These are phyloP conservation scores for Nicotiana tabacum DNA, from an alignment of 257 asterid genomes.

Conservation along the genomic window DNA sequence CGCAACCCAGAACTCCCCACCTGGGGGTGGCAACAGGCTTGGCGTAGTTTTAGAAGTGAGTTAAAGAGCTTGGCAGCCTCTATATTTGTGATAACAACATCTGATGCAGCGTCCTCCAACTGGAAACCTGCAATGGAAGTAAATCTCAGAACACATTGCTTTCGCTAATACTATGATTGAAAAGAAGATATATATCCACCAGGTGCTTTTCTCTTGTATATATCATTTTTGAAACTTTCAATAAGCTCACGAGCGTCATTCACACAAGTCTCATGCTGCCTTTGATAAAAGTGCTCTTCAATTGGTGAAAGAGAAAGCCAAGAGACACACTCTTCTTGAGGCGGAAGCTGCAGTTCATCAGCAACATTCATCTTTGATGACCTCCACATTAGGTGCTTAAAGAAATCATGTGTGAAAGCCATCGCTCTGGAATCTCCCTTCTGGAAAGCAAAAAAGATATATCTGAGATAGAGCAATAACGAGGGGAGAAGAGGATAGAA, in stretches of 20 bases:
- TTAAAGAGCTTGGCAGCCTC: constrained; percentile 91
- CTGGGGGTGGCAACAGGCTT: constrained; percentile 99
- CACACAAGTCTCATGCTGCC: constrained; percentile 92
- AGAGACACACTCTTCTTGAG: constrained; percentile 82
- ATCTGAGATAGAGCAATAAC: not conserved
- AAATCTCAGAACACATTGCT: not conserved
- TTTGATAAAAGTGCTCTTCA: constrained; percentile 89
- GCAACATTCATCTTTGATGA: constrained; percentile 77
- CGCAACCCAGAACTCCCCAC: constrained; percentile 98
- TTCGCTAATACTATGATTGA: not conserved
- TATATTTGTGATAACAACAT: constrained; percentile 53
- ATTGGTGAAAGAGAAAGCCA: constrained; percentile 87
- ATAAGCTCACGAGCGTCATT: constrained; percentile 86
- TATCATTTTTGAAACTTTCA: constrained; percentile 57
- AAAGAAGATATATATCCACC: constrained; percentile 35
- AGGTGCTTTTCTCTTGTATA: constrained; percentile 36
- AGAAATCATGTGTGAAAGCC: constrained; percentile 58
- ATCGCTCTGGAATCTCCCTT: constrained; percentile 84
- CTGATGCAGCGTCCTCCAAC: constrained; percentile 36
- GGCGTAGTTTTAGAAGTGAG: constrained; percentile 98
- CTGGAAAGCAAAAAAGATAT: constrained; percentile 33
- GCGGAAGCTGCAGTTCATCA: constrained; percentile 84
- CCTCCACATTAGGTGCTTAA: constrained; percentile 88
- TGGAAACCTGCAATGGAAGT: constrained; percentile 40
- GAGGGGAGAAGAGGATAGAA: not conserved